phyloP scores from a whole-genome alignment of 148 eudicot genomes.

The Rhododendron ovatum region DNA sequence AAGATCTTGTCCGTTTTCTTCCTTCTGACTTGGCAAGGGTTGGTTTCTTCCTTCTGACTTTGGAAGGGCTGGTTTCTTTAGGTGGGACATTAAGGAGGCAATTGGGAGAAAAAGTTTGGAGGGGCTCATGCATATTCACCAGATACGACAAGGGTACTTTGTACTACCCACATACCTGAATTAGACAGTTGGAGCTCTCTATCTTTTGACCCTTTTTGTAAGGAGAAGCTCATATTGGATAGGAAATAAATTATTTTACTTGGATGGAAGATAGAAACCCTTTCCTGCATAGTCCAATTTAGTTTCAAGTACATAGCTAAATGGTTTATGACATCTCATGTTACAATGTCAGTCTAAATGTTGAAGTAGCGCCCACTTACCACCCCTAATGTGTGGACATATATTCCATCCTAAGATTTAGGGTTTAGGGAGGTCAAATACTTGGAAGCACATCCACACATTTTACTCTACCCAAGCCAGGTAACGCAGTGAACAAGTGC shows the following conservation, averaged over 20 bases:
- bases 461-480: background rate
- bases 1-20: background rate
- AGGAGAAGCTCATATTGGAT: background rate
- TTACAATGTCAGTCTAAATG: background rate
- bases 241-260: background rate
- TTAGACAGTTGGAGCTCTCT: background rate
- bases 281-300: background rate
- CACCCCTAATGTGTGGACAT: background rate
- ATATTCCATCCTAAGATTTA: background rate
- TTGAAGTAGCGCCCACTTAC: background rate
- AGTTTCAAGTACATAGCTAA: background rate
- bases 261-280: background rate
- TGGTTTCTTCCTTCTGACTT: background rate
- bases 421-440: background rate
- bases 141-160: background rate
- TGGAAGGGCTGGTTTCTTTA: background rate
- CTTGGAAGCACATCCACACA: background rate
- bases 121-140: background rate
- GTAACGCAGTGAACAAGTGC: background rate
- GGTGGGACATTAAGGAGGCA: background rate
- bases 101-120: background rate
- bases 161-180: background rate
- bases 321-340: background rate
- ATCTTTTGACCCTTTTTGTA: background rate
- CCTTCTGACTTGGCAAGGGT: no score